Evolutionary conservation across 371 early-diverging fungal genomes (phyloP).

Genomic region (Homolaphlyctis polyrhiza): DNA sequence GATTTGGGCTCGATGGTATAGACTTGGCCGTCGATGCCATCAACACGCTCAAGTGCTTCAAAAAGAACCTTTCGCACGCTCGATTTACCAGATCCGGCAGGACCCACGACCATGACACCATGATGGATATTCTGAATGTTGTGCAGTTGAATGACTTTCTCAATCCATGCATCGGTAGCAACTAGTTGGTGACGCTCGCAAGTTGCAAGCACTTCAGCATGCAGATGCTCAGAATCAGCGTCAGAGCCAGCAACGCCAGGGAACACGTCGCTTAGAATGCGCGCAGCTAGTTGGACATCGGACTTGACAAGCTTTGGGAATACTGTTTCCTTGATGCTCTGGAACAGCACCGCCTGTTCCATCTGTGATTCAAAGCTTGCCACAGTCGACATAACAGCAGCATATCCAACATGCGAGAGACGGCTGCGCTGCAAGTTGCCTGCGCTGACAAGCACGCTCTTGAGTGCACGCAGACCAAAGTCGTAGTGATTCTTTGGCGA

Average conservation of each 20-base stretch:
- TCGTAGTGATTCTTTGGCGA: constrained; percentile 97
- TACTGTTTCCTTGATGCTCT: constrained; percentile 93
- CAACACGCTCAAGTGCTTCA: constrained; percentile 81
- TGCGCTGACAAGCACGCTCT: constrained; percentile 95
- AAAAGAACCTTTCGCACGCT: constrained; percentile 87
- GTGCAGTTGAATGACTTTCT: constrained; percentile 94
- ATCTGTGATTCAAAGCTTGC: constrained; percentile 11
- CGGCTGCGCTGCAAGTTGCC: constrained; percentile 95
- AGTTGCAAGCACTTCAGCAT: constrained; percentile 68
- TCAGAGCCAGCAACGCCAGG: constrained; percentile 87
- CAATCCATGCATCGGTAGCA: constrained; percentile 81
- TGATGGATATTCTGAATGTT: constrained; percentile 97
- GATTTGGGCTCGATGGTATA: constrained; percentile 98
- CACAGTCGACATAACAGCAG: not conserved
- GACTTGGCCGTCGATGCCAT: constrained; percentile 81
- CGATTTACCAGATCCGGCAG: constrained; percentile 94
- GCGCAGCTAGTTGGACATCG: constrained; percentile 14
- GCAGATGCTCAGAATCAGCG: constrained; percentile 71
- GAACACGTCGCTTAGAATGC: constrained; percentile 91
- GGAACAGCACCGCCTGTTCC: constrained; percentile 92
- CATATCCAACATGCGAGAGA: constrained; percentile 16
- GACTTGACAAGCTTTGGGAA: constrained; percentile 86
- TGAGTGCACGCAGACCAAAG: constrained; percentile 98
- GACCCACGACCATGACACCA: constrained; percentile 99
- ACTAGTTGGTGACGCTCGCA: constrained; percentile 76